A percentile compares a stretch with the other conserved stretches of the same genome.
Evolutionary conservation across 2,329 filamentous ascomycete genomes (phyloP).

Genomic region (Hymenoscyphus fructigenus): DNA sequence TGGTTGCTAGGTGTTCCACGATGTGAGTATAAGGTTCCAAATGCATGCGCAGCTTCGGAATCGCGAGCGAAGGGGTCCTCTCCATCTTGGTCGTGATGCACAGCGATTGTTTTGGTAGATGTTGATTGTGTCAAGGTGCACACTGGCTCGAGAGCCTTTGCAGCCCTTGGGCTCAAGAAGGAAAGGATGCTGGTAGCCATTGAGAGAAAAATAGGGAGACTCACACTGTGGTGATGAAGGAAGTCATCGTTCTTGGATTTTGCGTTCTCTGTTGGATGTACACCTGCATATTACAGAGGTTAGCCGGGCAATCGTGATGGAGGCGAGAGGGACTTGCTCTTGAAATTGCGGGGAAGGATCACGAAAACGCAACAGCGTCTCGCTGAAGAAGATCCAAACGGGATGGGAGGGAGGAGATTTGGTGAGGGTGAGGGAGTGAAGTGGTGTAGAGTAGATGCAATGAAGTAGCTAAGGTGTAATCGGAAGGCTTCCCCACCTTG

Average conservation of each 20-base stretch:
- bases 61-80: conserved; percentile 40
- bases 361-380: neutral
- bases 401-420: neutral
- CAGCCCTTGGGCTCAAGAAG: conserved; percentile 25
- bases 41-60: conserved; percentile 36
- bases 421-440: neutral
- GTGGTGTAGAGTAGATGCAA: neutral
- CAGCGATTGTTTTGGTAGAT: conserved; percentile 30
- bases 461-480: neutral
- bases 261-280: conserved; percentile 6
- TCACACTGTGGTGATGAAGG: conserved; percentile 80
- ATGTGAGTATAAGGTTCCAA: conserved; percentile 40
- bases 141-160: conserved; percentile 26
- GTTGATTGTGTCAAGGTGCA: conserved; percentile 33
- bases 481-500: conserved; percentile 3
- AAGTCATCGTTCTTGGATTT: conserved; percentile 57
- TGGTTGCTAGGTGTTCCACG: conserved; percentile 63
- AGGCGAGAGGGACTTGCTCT: conserved; percentile 2
- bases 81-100: conserved; percentile 9
- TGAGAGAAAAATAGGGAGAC: conserved; percentile 44
- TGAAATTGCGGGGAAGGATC: conserved; percentile 3
- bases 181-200: conserved; percentile 41
- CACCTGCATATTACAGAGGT: conserved; percentile 31
- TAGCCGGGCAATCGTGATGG: conserved; percentile 28
- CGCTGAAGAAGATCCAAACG: neutral